Conservation (phyloP, 768 basidiomycete species). For the Russula ochroleuca region DNA sequence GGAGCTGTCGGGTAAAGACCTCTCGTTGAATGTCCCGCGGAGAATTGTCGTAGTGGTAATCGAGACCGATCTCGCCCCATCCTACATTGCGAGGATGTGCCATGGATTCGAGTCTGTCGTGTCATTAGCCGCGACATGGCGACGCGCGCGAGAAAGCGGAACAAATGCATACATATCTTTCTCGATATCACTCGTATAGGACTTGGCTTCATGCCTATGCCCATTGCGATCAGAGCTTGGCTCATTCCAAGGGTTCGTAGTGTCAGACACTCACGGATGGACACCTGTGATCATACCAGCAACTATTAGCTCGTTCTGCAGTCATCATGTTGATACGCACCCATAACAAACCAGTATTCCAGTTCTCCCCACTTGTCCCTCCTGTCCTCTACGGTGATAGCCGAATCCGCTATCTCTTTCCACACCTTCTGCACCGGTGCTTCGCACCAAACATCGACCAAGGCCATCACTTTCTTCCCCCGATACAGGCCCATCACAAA, state of each 20-base stretch:
- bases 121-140: not conserved
- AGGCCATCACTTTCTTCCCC: constrained; percentile 52
- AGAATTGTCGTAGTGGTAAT: constrained; percentile 79
- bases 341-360: constrained; percentile 82
- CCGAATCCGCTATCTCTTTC: constrained; percentile 72
- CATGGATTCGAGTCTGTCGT: constrained; percentile 64
- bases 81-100: constrained; percentile 77
- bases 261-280: constrained; percentile 53
- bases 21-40: constrained; percentile 63
- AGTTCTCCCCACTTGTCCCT: constrained; percentile 57
- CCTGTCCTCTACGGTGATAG: constrained; percentile 48
- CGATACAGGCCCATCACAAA: constrained; percentile 62
- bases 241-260: not conserved
- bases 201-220: constrained; percentile 62
- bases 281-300: constrained; percentile 45
- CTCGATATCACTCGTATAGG: constrained; percentile 66
- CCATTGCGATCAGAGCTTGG: not conserved
- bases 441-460: constrained; percentile 90
- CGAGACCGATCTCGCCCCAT: constrained; percentile 85
- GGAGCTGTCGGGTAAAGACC: constrained; percentile 65
- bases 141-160: not conserved
- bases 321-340: constrained; percentile 34
- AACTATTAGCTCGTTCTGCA: not conserved
- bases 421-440: constrained; percentile 60
- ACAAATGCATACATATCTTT: constrained; percentile 51